Conservation (phyloP, 179 eudicot species). For the Beta lomatogona region DNA sequence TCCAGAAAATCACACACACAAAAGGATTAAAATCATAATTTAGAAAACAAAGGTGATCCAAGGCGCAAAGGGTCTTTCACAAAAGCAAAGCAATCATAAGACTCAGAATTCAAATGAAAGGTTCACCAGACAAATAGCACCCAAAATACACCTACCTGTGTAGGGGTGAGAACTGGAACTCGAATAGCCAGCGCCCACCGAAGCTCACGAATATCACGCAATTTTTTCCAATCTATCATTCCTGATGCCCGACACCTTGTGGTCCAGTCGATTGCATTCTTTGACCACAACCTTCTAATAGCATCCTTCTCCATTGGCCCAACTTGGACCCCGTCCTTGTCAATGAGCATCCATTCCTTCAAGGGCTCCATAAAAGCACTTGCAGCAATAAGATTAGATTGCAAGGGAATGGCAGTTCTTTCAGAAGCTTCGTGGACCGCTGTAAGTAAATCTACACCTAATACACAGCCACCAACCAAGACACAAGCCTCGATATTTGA, state of each 20-base stretch:
- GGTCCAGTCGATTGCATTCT: constrained; percentile 86
- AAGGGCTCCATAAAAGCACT: constrained; percentile 98
- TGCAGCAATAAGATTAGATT: constrained; percentile 97
- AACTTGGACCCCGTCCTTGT: constrained; percentile 80
- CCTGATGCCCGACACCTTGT: constrained; percentile 91
- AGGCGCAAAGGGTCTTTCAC: neutral
- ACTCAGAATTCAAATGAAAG: neutral
- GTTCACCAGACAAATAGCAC: constrained; percentile 11
- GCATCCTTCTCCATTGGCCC: constrained; percentile 99
- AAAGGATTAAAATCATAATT: too few relatives aligned
- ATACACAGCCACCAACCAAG: constrained; percentile 97
- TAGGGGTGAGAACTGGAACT: constrained; percentile 92
- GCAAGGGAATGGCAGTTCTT: constrained; percentile 95
- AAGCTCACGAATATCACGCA: constrained; percentile 95
- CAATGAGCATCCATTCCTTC: constrained; percentile 88
- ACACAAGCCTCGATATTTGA: constrained; percentile 95
- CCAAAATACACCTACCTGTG: constrained; percentile 55
- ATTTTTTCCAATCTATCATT: constrained; percentile 94
- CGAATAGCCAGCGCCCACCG: constrained; percentile 94
- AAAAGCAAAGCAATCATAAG: neutral
- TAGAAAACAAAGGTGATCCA: too few relatives aligned
- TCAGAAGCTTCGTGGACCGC: constrained; percentile 96
- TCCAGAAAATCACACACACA: neutral
- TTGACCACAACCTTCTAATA: constrained; percentile 90
- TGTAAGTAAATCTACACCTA: constrained; percentile 92